Evolutionary conservation across 2,329 filamentous ascomycete genomes (phyloP), one percentile per base, ranked within the genome.

Genomic region (Ascochyta koolunga): DNA sequence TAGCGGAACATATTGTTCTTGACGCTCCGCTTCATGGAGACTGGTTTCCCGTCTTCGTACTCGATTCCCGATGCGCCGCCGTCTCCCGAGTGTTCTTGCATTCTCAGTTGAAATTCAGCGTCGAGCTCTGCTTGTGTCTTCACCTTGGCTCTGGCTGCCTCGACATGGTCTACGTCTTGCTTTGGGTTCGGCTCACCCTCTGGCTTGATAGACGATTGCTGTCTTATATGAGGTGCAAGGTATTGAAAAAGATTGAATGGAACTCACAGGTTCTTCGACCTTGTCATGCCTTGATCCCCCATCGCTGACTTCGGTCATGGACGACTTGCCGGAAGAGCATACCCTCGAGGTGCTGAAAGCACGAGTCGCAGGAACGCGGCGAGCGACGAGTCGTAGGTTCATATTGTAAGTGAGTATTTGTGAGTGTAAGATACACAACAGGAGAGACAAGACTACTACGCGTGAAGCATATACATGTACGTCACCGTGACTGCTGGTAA

Each of bases 1-100:
- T 88, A 83, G 15, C 88, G 79, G 70, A 92, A 92, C 88, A 91
- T 91, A 64, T 91, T 91, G 46, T 87, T 84, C 70, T 82, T 86
- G 10, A 93, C 89, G 31, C 86, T 82, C 43, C 89, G 79, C 75
- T 91, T 92, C 82, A 93, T 87, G 0, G 86, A 80, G 5, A 85
- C 85, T 0, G 89, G 85, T 69, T 87, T 82, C 0, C 90, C 90
- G 62, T 90, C 82, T 71, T 93, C 89, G 56, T 89, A 88, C 71
- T 92, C 89, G 4, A 93, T 77, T 0, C 89, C 90, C 3, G 88
- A 80, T 22, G 82, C 83, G 8, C 90, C 89, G 4, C 89, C 89
- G 36, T 87, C 89, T 0, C 89, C 89, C 0, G 87, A 81, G 25
- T 88, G 77, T 10, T 81, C 84, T 61, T 89, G 86, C 64, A 93